phyloP scores from a whole-genome alignment of 2,329 filamentous ascomycete genomes.

The Alternaria gansuensis region DNA sequence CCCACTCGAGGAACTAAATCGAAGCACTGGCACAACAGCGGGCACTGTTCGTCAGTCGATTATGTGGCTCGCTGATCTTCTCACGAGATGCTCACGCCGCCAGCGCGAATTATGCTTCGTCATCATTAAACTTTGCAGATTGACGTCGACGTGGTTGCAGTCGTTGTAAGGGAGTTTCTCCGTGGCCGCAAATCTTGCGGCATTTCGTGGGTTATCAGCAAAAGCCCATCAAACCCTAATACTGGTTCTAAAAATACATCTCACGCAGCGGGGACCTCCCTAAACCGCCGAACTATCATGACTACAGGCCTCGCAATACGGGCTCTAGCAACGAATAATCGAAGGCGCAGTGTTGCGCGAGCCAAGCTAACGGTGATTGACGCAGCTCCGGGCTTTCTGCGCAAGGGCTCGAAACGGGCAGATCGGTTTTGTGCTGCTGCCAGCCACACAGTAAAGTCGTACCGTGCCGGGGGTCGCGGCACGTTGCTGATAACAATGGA shows the following conservation, averaged over 20 bases:
- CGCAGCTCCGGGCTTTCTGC: slow-evolving; percentile 22
- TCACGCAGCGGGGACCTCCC: slow-evolving; percentile 20
- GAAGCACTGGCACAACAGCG: slow-evolving; percentile 16
- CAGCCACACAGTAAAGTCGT: slow-evolving; percentile 33
- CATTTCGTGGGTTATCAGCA: slow-evolving; percentile 22
- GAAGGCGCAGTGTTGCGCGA: slow-evolving; percentile 36
- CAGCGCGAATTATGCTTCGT: slow-evolving; percentile 21
- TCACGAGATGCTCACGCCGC: slow-evolving; percentile 14
- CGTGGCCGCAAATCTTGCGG: slow-evolving; percentile 31
- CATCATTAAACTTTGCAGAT: slow-evolving; percentile 15
- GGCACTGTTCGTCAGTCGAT: slow-evolving; percentile 17
- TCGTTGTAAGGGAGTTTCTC: slow-evolving; percentile 21
- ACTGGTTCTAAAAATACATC: slow-evolving; percentile 27
- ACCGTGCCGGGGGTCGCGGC: slow-evolving; percentile 31
- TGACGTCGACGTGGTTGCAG: slow-evolving; percentile 11
- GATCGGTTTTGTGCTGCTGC: slow-evolving; percentile 33
- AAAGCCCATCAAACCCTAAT: slow-evolving; percentile 6
- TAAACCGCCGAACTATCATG: slow-evolving; percentile 20
- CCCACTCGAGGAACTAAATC: slow-evolving; percentile 10
- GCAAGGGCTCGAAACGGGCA: slow-evolving; percentile 37
- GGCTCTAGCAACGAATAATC: slow-evolving; percentile 34
- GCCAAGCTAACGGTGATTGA: slow-evolving; percentile 32
- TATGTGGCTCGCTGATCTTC: slow-evolving; percentile 19
- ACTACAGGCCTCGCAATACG: slow-evolving; percentile 29
- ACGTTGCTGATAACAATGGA: slow-evolving; percentile 38